Evolutionary conservation across 768 basidiomycete species (phyloP).

Genomic region (Mycena metata): DNA sequence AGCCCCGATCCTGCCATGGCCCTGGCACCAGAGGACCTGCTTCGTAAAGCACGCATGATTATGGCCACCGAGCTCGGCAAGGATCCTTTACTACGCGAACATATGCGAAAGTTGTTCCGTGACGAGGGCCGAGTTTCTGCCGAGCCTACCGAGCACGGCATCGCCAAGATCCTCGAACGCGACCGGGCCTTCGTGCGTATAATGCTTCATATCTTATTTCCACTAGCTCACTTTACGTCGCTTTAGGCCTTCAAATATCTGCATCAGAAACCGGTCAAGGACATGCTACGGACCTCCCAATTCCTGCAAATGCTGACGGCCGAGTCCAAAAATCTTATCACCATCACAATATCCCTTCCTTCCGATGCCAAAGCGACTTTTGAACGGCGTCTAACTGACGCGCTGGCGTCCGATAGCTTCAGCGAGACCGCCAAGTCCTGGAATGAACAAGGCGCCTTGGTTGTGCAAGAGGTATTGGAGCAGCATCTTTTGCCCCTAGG

Average conservation of each 20-base stretch:
- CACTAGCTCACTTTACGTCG: constrained; percentile 2
- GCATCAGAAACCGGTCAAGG: constrained; percentile 76
- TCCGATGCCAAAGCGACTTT: constrained; percentile 73
- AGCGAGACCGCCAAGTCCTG: constrained; percentile 89
- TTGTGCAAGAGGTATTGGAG: constrained; percentile 84
- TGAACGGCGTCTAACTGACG: constrained; percentile 81
- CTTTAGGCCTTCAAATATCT: constrained; percentile 95
- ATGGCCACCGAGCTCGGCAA: constrained; percentile 92
- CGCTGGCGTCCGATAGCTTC: constrained; percentile 87
- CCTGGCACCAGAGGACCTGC: constrained; percentile 73
- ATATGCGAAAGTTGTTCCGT: constrained; percentile 82
- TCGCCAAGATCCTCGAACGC: constrained; percentile 80
- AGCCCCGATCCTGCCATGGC: constrained; percentile 75
- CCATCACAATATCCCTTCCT: constrained; percentile 77
- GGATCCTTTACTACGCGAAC: constrained; percentile 88
- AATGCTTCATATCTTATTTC: not conserved
- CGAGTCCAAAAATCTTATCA: constrained; percentile 90
- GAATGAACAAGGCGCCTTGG: constrained; percentile 87
- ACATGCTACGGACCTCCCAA: constrained; percentile 80
- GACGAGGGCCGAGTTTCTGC: constrained; percentile 82
- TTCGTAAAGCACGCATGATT: constrained; percentile 84
- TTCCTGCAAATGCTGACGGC: constrained; percentile 94
- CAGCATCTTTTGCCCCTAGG: constrained; percentile 88
- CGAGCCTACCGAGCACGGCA: constrained; percentile 89
- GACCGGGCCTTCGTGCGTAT: constrained; percentile 77